Evolutionary conservation across 805 yeast genomes (phyloP), one percentile per base, ranked within the genome.

Genomic region (Metschnikowia sp.): DNA sequence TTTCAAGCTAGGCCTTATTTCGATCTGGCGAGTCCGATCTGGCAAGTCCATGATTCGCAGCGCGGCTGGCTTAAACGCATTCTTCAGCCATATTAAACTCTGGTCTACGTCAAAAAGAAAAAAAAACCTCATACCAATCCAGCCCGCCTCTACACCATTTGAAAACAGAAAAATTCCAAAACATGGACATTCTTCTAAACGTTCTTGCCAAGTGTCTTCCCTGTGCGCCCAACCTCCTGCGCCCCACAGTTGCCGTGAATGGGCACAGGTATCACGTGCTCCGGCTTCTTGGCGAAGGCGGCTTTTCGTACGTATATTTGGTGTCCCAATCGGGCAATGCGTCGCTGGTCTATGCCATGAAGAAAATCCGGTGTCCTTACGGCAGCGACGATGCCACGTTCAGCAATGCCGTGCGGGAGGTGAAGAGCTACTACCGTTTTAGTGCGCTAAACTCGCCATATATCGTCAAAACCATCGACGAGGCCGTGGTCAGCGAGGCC

Each of bases 281-380:
- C 45, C 76, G 81, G 49, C 74, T 91, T n/a, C 70, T 91, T 7
- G 96, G 96, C 9, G 97, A 90, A 68, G 96, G 96, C 2, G 95
- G 94, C 11, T 86, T 86, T 61, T 84, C 96, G 0, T 89, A 86
- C 56, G 96, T 88, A 8, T 91, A 91, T 60, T 70, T 89, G 19
- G 96, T 90, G 3, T 74, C 81, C 12, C 63, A 72, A 26, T 11
- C 22, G 8, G 18, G 28, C 10, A 69, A 74, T 53, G 69, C 75
- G 32, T 77, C 76, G 33, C 62, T 66, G 13, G 47, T 64, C 36
- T 87, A 81, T 59, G 96, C 96, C 3, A 69, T 91, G 60, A 91
- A 91, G 70, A 86, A 87, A 69, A 87, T 89, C 45, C 72, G 91
- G 50, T 90, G 97, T 64, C 90, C 96, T 2, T 87, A 84, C 65